Base-by-base conservation (phyloP, 2,329 filamentous ascomycete genomes). In the Colletotrichum magnum region DNA sequence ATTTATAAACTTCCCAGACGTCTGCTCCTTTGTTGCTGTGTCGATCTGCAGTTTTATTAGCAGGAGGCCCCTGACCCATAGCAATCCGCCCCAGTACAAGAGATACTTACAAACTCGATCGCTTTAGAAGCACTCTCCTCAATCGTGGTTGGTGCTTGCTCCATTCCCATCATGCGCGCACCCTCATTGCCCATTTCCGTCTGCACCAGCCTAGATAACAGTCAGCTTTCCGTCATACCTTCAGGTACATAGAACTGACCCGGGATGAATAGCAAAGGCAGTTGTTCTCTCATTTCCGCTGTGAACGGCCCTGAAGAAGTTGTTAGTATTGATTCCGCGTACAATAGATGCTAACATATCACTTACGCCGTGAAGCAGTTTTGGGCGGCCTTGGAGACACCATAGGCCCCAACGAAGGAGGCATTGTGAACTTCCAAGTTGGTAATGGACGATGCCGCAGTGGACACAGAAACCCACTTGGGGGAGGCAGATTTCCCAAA, bases 101-200 rank as follows among this genome's bases (percentile, higher is more conserved):
- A 9, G 7, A 18, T 26, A 28, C 54, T 58, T 6, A 65, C 62
- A 2, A 59, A 15, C 6, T 74, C 72, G 70, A 77, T 45, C 70
- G 83, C 74, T 2, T 77, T 78, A 12, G 72, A 64, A 6, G 78
- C 76, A 50, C 77, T 79, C 13, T 81, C 73, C 9, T 83, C 76
- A 7, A 84, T 32, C 6, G 72, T 75, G 48, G 80, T 71, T 3
- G 79, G 76, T 0, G 82, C 81, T 48, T 77, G 68, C 1, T 74
- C 63, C 3, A 81, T 54, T 0, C 80, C 80, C 10, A 77, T 56
- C 0, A 48, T 57, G 54, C 75, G 69, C 0, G 82, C 81, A 41
- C 76, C 79, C 0, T 56, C 63, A 64, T 81, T 80, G 0, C 83
- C 83, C 75, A 83, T 81, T 5, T 80, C 80, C 0, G 83, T 85